A percentile compares a stretch with the other conserved stretches of the same genome.
phyloP scores from a whole-genome alignment of 345 rosid genomes.

The Rhizophora apiculata region DNA sequence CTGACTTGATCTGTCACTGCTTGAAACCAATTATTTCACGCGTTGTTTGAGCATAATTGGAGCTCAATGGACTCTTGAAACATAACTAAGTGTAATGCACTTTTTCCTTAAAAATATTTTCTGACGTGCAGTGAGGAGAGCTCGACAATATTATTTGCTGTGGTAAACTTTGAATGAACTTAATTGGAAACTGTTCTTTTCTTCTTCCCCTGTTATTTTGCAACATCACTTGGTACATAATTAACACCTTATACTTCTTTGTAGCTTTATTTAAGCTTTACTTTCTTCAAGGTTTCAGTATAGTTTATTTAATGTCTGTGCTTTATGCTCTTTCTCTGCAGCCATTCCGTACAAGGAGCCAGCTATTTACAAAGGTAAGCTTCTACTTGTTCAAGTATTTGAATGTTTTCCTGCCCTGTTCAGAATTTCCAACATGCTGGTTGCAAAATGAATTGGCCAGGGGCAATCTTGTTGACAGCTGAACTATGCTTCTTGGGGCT shows the following conservation, averaged over 20 bases:
- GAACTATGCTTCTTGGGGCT: neutral
- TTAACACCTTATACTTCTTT: neutral
- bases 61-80: no score
- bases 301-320: neutral
- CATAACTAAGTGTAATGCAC: no score
- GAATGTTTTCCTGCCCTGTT: neutral
- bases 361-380: conserved; percentile 68
- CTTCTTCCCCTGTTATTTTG: no score
- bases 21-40: no score
- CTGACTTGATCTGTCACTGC: no score
- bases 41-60: no score
- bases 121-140: no score
- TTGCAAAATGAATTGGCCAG: neutral
- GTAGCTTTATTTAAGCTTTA: neutral
- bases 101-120: no score
- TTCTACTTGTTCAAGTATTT: neutral
- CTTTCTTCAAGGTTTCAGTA: neutral
- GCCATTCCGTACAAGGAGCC: conserved; percentile 90
- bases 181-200: no score
- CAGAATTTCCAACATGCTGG: neutral
- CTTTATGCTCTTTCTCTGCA: conserved; percentile 32
- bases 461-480: neutral
- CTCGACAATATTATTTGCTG: no score
- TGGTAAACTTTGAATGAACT: no score
- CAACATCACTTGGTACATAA: no score